These are phyloP conservation scores for Emmonsia crescens DNA, from an alignment of 2,329 filamentous ascomycete genomes.

Conservation along the genomic window DNA sequence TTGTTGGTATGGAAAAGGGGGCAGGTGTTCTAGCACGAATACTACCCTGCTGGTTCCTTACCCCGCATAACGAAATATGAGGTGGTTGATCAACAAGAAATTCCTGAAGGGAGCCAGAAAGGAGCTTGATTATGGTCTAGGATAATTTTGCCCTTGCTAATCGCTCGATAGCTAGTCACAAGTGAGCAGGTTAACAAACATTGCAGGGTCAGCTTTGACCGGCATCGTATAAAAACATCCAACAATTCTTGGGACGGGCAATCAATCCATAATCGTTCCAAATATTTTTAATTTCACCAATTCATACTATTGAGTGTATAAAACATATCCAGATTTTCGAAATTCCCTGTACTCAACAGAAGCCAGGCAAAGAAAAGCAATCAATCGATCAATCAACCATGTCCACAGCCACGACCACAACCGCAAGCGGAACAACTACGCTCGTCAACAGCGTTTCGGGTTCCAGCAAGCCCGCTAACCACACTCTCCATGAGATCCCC, in stretches of 20 bases:
- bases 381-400: neutral
- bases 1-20: neutral
- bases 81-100: neutral
- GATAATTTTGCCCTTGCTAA: neutral
- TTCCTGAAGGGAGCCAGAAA: neutral
- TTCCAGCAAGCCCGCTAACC: neutral
- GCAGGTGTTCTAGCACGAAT: neutral
- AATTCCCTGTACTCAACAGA: neutral
- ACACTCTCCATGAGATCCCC: conserved; percentile 10
- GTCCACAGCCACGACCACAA: neutral
- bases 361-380: neutral
- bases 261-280: too few relatives aligned
- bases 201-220: neutral
- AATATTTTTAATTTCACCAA: neutral
- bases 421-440: neutral
- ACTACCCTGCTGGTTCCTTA: neutral
- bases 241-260: neutral
- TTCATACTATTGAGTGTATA: neutral
- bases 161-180: neutral
- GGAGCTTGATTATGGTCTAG: neutral
- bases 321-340: neutral
- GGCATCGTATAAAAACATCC: neutral
- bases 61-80: neutral
- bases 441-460: neutral
- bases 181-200: neutral